Evolutionary conservation across 306 rosid species (phyloP).

Genomic region (Abrus precatorius): DNA sequence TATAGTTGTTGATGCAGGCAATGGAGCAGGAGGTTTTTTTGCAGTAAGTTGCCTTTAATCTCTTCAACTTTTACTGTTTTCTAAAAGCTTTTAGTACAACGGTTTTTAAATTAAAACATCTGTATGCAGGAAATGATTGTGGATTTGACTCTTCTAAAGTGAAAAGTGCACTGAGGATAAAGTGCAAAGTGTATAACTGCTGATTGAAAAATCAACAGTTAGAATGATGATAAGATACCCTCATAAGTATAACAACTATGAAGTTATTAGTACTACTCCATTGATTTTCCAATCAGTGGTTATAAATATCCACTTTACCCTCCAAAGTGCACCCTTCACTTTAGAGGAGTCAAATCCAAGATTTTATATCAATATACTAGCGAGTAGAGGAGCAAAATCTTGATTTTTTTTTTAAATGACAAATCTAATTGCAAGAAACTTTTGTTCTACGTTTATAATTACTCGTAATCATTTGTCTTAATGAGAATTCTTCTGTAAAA

Average conservation of each 20-base stretch:
- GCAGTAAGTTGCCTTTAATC: constrained; percentile 62
- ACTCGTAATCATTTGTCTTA: neutral
- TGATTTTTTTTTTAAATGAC: neutral
- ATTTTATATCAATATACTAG: constrained; percentile 14
- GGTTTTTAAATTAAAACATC: constrained; percentile 26
- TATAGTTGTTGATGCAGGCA: constrained; percentile 94
- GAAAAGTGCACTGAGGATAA: neutral
- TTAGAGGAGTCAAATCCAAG: neutral
- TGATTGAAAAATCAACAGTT: neutral
- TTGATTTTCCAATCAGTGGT: neutral
- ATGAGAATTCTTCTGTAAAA: neutral
- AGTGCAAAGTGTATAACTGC: neutral
- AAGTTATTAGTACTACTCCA: neutral
- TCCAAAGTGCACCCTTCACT: neutral
- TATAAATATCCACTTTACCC: neutral
- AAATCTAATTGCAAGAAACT: neutral
- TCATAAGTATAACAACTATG: neutral
- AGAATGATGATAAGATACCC: neutral
- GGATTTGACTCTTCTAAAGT: constrained; percentile 11
- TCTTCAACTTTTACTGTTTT: neutral
- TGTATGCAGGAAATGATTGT: neutral
- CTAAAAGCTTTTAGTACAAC: constrained; percentile 11
- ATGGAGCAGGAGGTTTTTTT: constrained; percentile 97
- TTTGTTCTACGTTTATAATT: neutral
- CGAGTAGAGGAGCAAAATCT: constrained; percentile 17